A percentile compares a stretch with the other conserved stretches of the same genome.
Evolutionary conservation across 768 basidiomycete genomes (phyloP).

Genomic region (Leccinum disarticulatum): DNA sequence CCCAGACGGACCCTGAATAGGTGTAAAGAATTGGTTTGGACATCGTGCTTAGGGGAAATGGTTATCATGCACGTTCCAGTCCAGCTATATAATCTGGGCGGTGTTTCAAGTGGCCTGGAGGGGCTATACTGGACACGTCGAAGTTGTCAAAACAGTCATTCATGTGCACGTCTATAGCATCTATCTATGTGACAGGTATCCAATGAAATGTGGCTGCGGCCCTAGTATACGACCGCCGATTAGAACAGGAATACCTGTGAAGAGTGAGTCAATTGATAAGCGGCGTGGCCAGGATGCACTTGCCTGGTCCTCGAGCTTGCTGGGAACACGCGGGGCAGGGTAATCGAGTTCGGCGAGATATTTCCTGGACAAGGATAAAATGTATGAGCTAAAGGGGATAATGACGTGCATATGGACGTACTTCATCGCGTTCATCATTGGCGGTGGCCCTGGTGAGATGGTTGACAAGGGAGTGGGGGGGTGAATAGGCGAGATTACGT

Average conservation of each 20-base stretch:
- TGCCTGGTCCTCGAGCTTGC: conserved; percentile 88
- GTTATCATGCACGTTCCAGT: background rate
- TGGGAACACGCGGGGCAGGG: conserved; percentile 80
- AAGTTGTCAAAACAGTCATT: conserved; percentile 2
- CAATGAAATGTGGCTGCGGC: background rate
- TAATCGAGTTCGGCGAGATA: conserved; percentile 87
- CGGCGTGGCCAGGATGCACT: background rate
- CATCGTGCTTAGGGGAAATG: background rate
- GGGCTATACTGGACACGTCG: background rate
- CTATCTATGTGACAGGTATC: conserved; percentile 7
- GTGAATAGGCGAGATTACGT: conserved; percentile 35
- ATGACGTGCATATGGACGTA: conserved; percentile 35
- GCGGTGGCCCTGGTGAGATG: conserved; percentile 55
- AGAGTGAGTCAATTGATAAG: conserved; percentile 15
- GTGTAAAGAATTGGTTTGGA: conserved; percentile 35
- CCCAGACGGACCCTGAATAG: conserved; percentile 40
- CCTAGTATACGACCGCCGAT: background rate
- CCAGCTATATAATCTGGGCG: background rate
- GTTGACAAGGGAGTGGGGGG: background rate
- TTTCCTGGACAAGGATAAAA: conserved; percentile 51
- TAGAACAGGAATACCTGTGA: conserved; percentile 43
- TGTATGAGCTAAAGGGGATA: conserved; percentile 1
- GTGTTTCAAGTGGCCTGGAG: background rate
- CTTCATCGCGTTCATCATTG: conserved; percentile 82
- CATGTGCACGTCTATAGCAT: conserved; percentile 9